Evolutionary conservation across 495 filamentous ascomycete species (phyloP), one percentile per base, ranked within the genome.

Genomic region (Evernia prunastri): DNA sequence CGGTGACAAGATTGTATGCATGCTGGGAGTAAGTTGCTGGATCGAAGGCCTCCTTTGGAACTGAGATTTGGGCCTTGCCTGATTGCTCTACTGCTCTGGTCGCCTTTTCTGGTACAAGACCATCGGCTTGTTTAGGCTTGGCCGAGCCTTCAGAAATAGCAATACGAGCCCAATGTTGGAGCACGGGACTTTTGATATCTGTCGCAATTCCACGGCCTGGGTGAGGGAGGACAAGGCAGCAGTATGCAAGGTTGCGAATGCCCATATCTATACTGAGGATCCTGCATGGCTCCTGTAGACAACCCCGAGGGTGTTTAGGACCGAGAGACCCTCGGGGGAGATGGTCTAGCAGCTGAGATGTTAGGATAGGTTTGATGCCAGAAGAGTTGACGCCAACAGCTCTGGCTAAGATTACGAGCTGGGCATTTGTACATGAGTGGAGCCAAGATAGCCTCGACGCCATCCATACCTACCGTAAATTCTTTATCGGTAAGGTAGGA

Each of bases 231-330:
- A 82, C 73, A 58, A 87, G 69, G 42, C 89, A 73, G 71, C 86
- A 88, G 72, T 87, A 91, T 18, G 91, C 92, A 12, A 97, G 79
- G 73, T 97, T 97, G 29, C 84, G 85, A 68, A 97, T 89, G 39
- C 93, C 93, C 85, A 97, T 87, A 73, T 97, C 93, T 67, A 97
- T 90, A 72, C 91, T 96, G 29, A 97, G 72, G 57, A 97, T 82
- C 15, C 63, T 66, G 36, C 63, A 47, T 18, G 49, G 27, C 12
- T 57, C 13, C 35, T 67, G 29, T 8, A 17, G 25, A n/a, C 35
- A 8, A 7, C 3, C 25, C n/a, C 29, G 42, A 53, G 37, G 42
- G 29, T 56, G 33, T 4, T 67, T 15, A 45, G n/a, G 60, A 39
- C 27, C 27, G 61, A 64, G n/a, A n/a, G 49, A 18, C 8, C 45